phyloP scores from a whole-genome alignment of 805 yeast species.

The Groenewaldozyma salmanticensis region DNA sequence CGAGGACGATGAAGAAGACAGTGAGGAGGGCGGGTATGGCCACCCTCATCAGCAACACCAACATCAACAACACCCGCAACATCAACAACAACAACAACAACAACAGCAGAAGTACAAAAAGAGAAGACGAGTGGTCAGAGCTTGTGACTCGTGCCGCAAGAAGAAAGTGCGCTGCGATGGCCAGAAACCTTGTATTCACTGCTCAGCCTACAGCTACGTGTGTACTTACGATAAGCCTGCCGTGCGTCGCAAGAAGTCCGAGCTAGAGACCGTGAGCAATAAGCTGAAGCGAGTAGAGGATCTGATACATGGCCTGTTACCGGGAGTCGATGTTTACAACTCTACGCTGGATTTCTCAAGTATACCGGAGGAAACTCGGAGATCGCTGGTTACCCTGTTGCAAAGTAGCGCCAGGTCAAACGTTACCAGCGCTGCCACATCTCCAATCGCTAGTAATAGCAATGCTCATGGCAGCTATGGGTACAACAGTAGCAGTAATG shows the following conservation, averaged over 20 bases:
- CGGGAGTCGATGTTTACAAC: constrained; percentile 31
- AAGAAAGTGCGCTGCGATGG: constrained; percentile 79
- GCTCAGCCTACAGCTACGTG: constrained; percentile 77
- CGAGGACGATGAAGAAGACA: too few species aligned
- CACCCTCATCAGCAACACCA: too few species aligned
- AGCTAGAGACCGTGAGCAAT: constrained; percentile 25
- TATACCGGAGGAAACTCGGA: constrained; percentile 10
- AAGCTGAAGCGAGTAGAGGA: constrained; percentile 28
- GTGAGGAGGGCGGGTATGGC: too few species aligned
- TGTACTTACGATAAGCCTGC: constrained; percentile 81
- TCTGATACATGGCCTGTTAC: constrained; percentile 29
- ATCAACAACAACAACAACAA: too few species aligned
- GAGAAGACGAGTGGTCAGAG: constrained; percentile 58
- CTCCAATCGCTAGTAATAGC: neutral
- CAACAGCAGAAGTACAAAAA: constrained; percentile 25
- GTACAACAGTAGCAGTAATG: neutral
- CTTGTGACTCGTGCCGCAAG: constrained; percentile 53
- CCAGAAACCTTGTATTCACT: constrained; percentile 66
- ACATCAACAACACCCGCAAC: too few species aligned
- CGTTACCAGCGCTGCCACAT: too few species aligned
- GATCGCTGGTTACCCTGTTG: neutral
- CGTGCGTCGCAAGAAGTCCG: constrained; percentile 36
- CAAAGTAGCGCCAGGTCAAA: too few species aligned
- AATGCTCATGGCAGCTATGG: too few species aligned
- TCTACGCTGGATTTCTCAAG: constrained; percentile 23